A percentile compares a stretch with the other conserved stretches of the same genome.
Evolutionary conservation across 306 rosid genomes (phyloP).

Genomic region (Corylus heterophylla): DNA sequence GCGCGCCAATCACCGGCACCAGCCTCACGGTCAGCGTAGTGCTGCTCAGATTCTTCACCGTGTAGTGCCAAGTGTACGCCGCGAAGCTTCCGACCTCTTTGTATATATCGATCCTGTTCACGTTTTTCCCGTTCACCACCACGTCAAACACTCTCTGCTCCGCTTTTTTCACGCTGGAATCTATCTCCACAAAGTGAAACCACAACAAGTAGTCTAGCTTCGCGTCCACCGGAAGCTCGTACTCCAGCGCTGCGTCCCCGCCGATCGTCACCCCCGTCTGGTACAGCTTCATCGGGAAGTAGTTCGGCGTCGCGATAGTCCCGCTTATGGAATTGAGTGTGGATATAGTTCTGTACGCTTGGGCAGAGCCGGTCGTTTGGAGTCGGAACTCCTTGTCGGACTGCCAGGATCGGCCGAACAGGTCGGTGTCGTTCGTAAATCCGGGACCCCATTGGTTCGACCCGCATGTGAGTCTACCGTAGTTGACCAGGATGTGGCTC

Average conservation of each 20-base stretch:
- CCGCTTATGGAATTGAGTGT: conserved; percentile 48
- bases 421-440: conserved; percentile 66
- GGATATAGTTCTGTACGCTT: conserved; percentile 23
- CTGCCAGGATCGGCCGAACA: conserved; percentile 92
- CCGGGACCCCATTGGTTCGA: conserved; percentile 88
- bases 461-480: conserved; percentile 76
- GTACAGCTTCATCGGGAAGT: conserved; percentile 72
- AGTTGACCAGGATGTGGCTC: conserved; percentile 60
- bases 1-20: conserved; percentile 58
- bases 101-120: conserved; percentile 66
- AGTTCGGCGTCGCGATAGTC: conserved; percentile 63
- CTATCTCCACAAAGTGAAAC: conserved; percentile 92
- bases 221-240: conserved; percentile 72
- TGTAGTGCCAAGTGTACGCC: conserved; percentile 70
- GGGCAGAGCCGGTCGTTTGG: neutral
- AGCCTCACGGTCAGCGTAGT: conserved; percentile 61
- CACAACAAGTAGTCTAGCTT: conserved; percentile 84
- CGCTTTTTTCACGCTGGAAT: conserved; percentile 50
- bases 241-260: conserved; percentile 47
- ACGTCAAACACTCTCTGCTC: conserved; percentile 85
- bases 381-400: conserved; percentile 41
- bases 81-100: conserved; percentile 66
- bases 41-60: conserved; percentile 77
- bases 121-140: conserved; percentile 54
- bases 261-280: conserved; percentile 55